A percentile compares a stretch with the other conserved stretches of the same genome.
Conservation (phyloP, 2,329 filamentous ascomycete genomes). For the Elsinoe batatas region DNA sequence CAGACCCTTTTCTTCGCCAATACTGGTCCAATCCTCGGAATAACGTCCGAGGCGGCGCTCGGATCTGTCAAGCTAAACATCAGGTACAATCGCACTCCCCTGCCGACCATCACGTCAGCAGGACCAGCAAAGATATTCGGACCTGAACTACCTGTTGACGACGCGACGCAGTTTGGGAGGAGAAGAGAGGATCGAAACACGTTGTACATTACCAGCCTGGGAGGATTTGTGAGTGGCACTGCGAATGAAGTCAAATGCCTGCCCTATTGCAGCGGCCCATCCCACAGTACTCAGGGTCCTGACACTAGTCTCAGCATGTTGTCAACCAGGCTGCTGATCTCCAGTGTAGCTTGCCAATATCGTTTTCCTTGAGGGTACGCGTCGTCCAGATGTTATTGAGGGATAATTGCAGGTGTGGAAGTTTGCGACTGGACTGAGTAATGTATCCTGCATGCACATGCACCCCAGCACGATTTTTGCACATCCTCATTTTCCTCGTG, state of each 20-base stretch:
- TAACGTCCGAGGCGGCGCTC: background rate
- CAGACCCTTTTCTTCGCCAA: conserved; percentile 6
- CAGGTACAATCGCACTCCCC: background rate
- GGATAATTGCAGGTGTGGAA: background rate
- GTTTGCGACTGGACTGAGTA: background rate
- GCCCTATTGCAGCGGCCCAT: no score
- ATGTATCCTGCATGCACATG: background rate
- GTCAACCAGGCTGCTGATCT: background rate
- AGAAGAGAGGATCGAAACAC: background rate
- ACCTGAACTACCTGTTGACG: background rate
- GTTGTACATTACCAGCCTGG: background rate
- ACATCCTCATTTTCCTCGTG: background rate
- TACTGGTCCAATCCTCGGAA: background rate
- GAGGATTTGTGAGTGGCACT: background rate
- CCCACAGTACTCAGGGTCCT: background rate
- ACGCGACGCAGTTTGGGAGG: background rate
- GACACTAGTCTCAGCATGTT: background rate
- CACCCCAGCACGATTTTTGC: conserved; percentile 4
- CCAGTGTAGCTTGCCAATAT: background rate
- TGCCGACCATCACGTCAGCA: background rate
- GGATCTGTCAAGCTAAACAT: conserved; percentile 7
- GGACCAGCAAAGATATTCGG: background rate
- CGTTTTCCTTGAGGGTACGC: background rate
- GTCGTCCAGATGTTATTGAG: no score
- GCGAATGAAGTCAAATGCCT: no score